phyloP scores from a whole-genome alignment of 805 yeast genomes.

The Myxozyma udenii region DNA sequence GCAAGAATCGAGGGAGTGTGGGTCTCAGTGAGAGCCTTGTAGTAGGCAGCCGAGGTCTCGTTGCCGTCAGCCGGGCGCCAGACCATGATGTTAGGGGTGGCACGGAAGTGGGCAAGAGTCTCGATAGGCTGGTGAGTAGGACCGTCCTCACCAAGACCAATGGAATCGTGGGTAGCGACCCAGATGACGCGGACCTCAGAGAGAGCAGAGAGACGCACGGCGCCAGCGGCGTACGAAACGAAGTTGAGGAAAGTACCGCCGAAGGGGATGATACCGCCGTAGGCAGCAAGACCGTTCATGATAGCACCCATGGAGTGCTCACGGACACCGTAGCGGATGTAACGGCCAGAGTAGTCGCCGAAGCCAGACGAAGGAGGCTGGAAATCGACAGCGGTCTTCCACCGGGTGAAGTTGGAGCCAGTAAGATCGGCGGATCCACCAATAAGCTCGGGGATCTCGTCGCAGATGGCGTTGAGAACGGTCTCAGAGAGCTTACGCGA shows the following conservation, averaged over 20 bases:
- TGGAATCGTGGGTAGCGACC: conserved; percentile 58
- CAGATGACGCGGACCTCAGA: conserved; percentile 48
- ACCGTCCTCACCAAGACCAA: conserved; percentile 59
- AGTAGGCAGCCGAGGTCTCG: conserved; percentile 55
- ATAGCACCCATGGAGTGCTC: conserved; percentile 99
- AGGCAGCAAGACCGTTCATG: conserved; percentile 95
- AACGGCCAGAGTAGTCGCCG: conserved; percentile 88
- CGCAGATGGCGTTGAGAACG: conserved; percentile 61
- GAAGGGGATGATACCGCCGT: conserved; percentile 76
- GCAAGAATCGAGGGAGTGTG: conserved; percentile 70
- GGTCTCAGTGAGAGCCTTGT: conserved; percentile 54
- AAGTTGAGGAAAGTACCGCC: conserved; percentile 99
- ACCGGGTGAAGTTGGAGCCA: conserved; percentile 92
- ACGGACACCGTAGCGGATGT: conserved; percentile 96
- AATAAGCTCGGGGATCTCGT: conserved; percentile 75
- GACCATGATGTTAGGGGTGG: conserved; percentile 49
- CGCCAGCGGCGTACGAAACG: conserved; percentile 57
- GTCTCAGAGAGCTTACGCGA: conserved; percentile 91
- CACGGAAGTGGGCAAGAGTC: conserved; percentile 50
- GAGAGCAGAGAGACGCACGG: conserved; percentile 50
- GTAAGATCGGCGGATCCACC: conserved; percentile 99
- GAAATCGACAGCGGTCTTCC: conserved; percentile 81
- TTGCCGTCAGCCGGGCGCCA: conserved; percentile 56
- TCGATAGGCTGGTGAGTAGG: conserved; percentile 60
- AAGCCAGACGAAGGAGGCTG: conserved; percentile 77